Percentiles rank a stretch among this genome's conserved stretches.
Evolutionary conservation across 2,329 filamentous ascomycete species (phyloP).

Genomic region (Aspergillus phoenicis): DNA sequence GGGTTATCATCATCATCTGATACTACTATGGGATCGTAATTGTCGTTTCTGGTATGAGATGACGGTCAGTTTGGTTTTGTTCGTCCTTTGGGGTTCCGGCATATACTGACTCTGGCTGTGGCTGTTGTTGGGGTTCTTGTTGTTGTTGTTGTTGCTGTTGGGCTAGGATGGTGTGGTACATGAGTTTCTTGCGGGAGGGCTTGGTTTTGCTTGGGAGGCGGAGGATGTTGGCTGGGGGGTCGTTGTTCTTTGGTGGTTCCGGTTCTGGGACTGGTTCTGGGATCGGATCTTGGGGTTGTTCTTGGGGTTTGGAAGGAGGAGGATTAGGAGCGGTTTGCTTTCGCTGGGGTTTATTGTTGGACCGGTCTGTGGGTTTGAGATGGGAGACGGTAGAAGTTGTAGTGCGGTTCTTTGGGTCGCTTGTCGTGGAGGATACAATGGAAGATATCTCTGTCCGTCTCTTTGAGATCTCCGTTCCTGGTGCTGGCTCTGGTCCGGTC

Average conservation of each 20-base stretch:
- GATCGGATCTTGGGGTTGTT: slow-evolving; percentile 7
- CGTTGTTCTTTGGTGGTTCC: neutral
- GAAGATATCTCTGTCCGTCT: neutral
- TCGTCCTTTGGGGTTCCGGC: neutral
- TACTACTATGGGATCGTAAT: too few species aligned
- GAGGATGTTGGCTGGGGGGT: slow-evolving; percentile 29
- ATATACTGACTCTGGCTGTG: slow-evolving; percentile 35
- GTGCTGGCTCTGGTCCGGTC: slow-evolving; percentile 16
- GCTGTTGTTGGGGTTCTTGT: slow-evolving; percentile 4
- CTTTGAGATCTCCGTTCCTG: neutral
- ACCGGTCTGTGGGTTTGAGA: neutral
- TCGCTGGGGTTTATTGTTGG: neutral
- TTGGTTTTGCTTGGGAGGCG: slow-evolving; percentile 35
- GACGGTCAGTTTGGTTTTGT: too few species aligned
- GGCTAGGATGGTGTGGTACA: slow-evolving; percentile 38
- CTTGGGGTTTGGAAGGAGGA: slow-evolving; percentile 1
- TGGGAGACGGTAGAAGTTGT: neutral
- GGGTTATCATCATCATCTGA: neutral
- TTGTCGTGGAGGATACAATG: too few species aligned
- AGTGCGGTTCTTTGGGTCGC: too few species aligned
- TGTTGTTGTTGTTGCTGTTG: slow-evolving; percentile 5
- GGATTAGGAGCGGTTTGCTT: neutral
- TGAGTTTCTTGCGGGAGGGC: slow-evolving; percentile 44
- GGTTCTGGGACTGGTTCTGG: neutral
- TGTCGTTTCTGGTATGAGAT: too few species aligned